Base-by-base conservation (phyloP, 2,329 filamentous ascomycete genomes). In the Capronia epimyces region DNA sequence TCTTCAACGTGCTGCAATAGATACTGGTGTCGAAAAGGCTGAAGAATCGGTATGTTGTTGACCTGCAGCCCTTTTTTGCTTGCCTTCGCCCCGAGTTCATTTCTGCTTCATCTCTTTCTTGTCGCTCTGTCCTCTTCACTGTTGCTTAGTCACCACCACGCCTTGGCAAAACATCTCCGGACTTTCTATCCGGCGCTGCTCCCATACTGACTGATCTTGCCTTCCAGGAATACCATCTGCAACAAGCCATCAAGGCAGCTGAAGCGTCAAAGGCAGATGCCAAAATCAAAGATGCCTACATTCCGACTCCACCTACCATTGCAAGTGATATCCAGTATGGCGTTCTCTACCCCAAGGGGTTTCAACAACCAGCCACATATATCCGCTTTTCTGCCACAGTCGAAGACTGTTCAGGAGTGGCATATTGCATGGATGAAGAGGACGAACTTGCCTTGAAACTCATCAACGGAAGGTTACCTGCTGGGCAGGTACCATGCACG, bases 361-460 rank as follows among this genome's bases (percentile, higher is more conserved):
- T 91, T 71, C 80, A 83, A 64, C 86, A 94, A 69, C 89, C 93
- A 46, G 83, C 84, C 55, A 93, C 90, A 55, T 97, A 97, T 71
- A 95, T 98, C 67, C 89, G 91, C 59, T 97, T 95, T 73, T 97
- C 93, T 58, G 91, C 95, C 60, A 98, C 93, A 2, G 91, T 98
- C 55, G 93, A 98, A 72, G 93, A 98, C 71, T 95, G 86, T 63
- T 85, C 89, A 65, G 87, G 87, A 63, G 87, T 85, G 66, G 81
- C 84, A 63, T 98, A 98, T 82, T 89, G 95, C 72, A 91, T 97
- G 86, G 90, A 84, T 22, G 83, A 85, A 59, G 89, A 95, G 64
- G 93, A 98, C 71, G 86, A 89, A 67, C 81, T 78, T 49, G 95
- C 88, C 66, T 79, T 98, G 62, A 87, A 84, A 65, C 77, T 81